Base-by-base conservation (phyloP, 495 filamentous ascomycete genomes). In the Glutinoglossum americanum region DNA sequence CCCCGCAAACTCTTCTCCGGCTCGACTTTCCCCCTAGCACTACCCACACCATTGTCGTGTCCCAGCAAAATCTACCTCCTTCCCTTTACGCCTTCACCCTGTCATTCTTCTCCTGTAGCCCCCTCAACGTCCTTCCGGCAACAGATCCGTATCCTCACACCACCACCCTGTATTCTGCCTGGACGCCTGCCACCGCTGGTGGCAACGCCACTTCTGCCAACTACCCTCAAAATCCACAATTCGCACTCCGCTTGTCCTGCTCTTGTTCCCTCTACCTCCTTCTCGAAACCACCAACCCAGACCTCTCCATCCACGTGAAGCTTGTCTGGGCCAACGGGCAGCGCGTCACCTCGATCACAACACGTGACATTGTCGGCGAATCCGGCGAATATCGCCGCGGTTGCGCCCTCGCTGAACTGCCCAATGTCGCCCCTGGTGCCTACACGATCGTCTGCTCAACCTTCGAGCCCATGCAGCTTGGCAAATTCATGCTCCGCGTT, bases 381-480 rank as follows among this genome's bases (percentile, higher is more conserved):
- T 88, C 83, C 44, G 84, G 84, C 15, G 90, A 95, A 49, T 94
- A 98, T 69, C 78, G 81, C 33, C 81, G 81, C 11, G 84, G 84
- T 28, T 84, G 83, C 62, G 87, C 83, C 6, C 67, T 87, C 37
- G 81, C 82, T 3, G 78, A 83, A 56, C 66, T 77, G 13, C 65
- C 68, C 15, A 65, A 64, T 7, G 67, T 90, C 8, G 74, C 76
- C 27, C 67, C 73, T 1, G 90, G 90, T 2, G 74, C 72, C 0
- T 97, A 97, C 68, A 95, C 88, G 0, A 75, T 94, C 51, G 81
- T 97, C 11, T 84, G 80, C 62, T 89, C 84, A 8, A 94, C 92
- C 0, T 96, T 93, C 65, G 87, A 94, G 48, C 76, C 82, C 0
- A 80, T 80, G 30, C 83, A 89, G 64, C 68, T 78, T 1, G 87